Percentiles rank a stretch among this genome's conserved stretches.
Conservation (phyloP, 768 basidiomycete species). For the Agrocybe pediades region DNA sequence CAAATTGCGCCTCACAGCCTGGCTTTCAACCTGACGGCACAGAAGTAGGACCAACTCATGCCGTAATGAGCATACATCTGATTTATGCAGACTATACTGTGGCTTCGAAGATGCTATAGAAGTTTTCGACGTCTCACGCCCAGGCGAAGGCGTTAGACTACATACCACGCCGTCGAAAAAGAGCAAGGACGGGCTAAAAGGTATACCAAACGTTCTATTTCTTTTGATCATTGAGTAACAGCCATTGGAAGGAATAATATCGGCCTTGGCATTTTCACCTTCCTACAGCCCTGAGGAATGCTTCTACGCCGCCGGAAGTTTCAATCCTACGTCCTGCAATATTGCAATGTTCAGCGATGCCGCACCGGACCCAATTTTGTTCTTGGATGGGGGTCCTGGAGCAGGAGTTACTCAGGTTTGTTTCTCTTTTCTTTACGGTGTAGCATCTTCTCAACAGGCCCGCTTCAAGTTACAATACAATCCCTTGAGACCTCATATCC, state of each 20-base stretch:
- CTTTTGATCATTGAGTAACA: background rate
- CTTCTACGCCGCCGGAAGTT: constrained; percentile 80
- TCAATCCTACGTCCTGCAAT: constrained; percentile 55
- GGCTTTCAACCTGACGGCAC: constrained; percentile 69
- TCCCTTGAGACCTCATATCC: constrained; percentile 63
- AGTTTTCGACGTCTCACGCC: constrained; percentile 73
- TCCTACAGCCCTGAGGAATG: constrained; percentile 48
- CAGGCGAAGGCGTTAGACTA: constrained; percentile 74
- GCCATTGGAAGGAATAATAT: constrained; percentile 70
- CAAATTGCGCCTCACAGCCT: constrained; percentile 86
- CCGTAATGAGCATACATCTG: background rate
- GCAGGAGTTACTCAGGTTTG: constrained; percentile 62
- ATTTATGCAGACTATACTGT: constrained; percentile 69
- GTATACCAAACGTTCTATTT: constrained; percentile 34
- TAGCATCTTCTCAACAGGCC: background rate
- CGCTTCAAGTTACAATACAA: constrained; percentile 56
- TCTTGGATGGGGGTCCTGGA: constrained; percentile 56
- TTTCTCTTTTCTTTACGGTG: background rate
- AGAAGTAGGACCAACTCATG: constrained; percentile 51
- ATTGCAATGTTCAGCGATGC: constrained; percentile 70
- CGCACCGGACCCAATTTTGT: constrained; percentile 55
- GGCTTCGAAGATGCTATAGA: constrained; percentile 87
- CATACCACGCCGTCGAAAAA: constrained; percentile 74
- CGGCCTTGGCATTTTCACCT: constrained; percentile 77
- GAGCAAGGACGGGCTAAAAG: constrained; percentile 86